Percentiles rank a stretch among this genome's conserved stretches.
Evolutionary conservation across 306 rosid genomes (phyloP).

Genomic region (Alnus glutinosa): DNA sequence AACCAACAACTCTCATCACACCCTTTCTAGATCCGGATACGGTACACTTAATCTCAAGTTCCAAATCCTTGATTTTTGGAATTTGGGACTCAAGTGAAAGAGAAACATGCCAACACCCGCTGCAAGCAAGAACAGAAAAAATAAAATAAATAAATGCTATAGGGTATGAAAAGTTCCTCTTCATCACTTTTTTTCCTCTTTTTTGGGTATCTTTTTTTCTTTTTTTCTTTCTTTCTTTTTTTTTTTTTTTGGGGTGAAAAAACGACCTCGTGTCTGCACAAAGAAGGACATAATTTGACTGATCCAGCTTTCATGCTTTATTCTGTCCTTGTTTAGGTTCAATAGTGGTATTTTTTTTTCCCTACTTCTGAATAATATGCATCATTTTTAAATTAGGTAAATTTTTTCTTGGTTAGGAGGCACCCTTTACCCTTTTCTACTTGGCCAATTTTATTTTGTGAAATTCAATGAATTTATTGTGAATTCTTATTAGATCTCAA

Average conservation of each 20-base stretch:
- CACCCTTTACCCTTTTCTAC: neutral
- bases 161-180: neutral
- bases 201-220: neutral
- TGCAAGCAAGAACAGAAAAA: neutral
- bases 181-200: neutral
- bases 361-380: neutral
- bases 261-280: neutral
- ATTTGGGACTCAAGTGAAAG: neutral
- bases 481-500: too few relatives aligned
- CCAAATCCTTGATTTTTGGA: neutral
- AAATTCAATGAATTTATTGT: neutral
- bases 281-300: neutral
- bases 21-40: neutral
- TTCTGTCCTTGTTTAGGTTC: neutral
- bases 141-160: neutral
- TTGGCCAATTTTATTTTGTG: neutral
- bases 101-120: neutral
- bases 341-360: neutral
- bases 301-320: neutral
- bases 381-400: neutral
- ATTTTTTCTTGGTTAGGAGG: neutral
- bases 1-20: too few relatives aligned
- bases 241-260: neutral
- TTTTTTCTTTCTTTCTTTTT: too few relatives aligned
- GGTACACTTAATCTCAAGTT: neutral